phyloP scores from a whole-genome alignment of 257 asterid genomes.

The Penstemon eatonii region DNA sequence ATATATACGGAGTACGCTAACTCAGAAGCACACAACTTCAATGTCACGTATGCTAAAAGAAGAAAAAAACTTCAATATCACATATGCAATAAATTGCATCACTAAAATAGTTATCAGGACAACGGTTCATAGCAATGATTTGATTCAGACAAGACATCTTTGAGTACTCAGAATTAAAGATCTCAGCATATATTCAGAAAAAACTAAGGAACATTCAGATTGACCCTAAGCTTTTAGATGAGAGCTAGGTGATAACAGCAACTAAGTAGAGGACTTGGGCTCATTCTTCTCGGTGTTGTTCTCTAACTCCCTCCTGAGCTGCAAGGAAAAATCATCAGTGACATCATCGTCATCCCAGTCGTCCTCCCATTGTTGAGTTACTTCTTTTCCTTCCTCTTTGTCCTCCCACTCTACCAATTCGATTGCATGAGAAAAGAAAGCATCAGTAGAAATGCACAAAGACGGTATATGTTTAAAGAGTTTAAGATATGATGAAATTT shows the following conservation, averaged over 20 bases:
- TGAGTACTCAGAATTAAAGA: background rate
- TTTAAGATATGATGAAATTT: constrained; percentile 12
- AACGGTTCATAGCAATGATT: background rate
- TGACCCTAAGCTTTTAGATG: constrained; percentile 4
- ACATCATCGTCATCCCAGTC: constrained; percentile 98
- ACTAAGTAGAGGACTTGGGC: constrained; percentile 32
- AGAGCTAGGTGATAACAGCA: constrained; percentile 11
- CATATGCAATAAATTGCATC: background rate
- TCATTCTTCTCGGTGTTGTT: constrained; percentile 61
- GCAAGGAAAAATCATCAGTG: constrained; percentile 84
- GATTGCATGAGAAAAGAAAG: background rate
- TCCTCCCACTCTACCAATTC: constrained; percentile 64
- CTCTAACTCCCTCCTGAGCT: constrained; percentile 82
- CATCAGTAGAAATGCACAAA: constrained; percentile 14
- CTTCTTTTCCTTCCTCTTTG: constrained; percentile 72
- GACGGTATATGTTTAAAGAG: background rate
- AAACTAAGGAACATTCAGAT: constrained; percentile 2
- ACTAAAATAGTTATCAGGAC: background rate
- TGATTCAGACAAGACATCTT: background rate
- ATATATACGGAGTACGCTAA: background rate
- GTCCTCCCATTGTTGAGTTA: constrained; percentile 91
- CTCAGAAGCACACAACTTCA: background rate
- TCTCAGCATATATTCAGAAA: background rate
- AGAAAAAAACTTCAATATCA: too few relatives aligned
- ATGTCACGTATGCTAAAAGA: background rate